Conservation (phyloP, 257 asterid species). For the Solanum ossicruentum region DNA sequence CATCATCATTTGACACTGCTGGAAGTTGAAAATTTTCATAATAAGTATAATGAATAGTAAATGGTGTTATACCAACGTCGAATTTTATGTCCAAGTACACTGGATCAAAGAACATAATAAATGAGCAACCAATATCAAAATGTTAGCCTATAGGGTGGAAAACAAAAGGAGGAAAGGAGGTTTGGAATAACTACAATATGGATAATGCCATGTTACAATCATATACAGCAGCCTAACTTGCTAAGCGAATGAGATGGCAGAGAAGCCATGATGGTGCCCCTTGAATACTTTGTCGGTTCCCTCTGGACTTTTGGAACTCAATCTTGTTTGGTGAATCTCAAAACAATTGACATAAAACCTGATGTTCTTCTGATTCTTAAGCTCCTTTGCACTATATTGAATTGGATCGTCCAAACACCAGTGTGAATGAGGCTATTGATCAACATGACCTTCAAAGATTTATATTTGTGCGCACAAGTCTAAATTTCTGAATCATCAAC, state of each 20-base stretch:
- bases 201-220: not conserved
- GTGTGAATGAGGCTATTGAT: not conserved
- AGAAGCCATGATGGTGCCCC: not conserved
- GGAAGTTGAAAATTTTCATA: not conserved
- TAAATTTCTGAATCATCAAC: conserved; percentile 49
- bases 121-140: not conserved
- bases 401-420: not conserved
- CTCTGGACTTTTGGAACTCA: not conserved
- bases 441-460: not conserved
- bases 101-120: not conserved
- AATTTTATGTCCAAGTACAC: not conserved
- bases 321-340: not conserved
- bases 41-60: not conserved
- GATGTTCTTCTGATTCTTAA: not conserved
- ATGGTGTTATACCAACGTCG: not conserved
- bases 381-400: not conserved
- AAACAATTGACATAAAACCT: not conserved
- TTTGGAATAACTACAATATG: not conserved
- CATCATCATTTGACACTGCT: not conserved
- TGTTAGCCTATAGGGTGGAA: not conserved
- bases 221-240: not conserved
- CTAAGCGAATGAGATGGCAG: not conserved
- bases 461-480: not conserved
- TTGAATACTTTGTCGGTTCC: not conserved
- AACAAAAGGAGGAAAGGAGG: not conserved